Conservation (phyloP, 495 filamentous ascomycete species). For the Tuber indicum region DNA sequence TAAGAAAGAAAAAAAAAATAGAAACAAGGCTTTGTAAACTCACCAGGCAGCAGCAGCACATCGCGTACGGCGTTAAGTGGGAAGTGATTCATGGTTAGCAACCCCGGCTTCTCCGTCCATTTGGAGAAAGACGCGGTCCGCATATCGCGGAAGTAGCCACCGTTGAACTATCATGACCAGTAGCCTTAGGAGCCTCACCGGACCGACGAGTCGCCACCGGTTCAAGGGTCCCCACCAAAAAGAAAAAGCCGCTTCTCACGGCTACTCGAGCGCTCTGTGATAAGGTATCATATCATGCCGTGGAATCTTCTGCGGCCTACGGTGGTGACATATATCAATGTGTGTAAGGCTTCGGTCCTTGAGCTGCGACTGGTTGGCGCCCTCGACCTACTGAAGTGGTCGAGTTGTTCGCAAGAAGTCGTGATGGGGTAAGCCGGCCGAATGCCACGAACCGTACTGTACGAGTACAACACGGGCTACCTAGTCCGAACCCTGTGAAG, state of each 20-base stretch:
- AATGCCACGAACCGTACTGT: background rate
- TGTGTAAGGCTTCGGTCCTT: background rate
- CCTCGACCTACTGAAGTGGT: background rate
- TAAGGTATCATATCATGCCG: background rate
- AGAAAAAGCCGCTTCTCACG: background rate
- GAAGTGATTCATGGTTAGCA: background rate
- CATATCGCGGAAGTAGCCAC: background rate
- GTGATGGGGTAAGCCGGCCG: background rate
- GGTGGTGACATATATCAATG: background rate
- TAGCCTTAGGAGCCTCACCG: background rate
- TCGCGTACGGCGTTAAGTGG: background rate
- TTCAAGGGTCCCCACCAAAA: background rate
- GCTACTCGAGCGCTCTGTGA: background rate
- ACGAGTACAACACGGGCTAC: background rate
- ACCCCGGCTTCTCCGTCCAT: background rate
- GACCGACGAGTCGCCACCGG: background rate
- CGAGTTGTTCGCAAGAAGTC: background rate
- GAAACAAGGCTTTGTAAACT: background rate
- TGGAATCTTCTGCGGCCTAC: background rate
- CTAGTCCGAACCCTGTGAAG: background rate
- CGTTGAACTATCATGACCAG: background rate
- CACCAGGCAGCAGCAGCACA: background rate
- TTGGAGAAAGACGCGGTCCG: background rate
- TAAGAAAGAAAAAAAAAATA: background rate
- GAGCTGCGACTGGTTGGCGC: background rate